Conservation (phyloP, 345 rosid genomes). For the Moringa oleifera region DNA sequence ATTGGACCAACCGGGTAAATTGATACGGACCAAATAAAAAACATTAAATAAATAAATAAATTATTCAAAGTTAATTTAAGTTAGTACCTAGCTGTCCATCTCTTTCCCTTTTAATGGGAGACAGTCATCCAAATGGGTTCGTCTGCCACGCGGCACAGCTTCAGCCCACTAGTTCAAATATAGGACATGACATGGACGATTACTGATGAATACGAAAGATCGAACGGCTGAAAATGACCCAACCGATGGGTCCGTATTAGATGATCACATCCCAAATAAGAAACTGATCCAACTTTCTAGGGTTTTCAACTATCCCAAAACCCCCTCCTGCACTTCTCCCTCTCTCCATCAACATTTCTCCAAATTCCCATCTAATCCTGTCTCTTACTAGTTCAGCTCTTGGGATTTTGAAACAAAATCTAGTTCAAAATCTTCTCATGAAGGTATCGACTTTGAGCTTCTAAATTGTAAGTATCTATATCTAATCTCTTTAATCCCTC, state of each 20-base stretch:
- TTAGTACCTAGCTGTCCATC: too few relatives aligned
- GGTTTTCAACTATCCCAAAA: constrained; percentile 10
- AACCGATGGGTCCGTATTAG: neutral
- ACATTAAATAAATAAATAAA: too few relatives aligned
- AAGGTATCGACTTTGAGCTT: constrained; percentile 5
- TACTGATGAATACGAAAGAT: too few relatives aligned
- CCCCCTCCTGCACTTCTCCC: constrained; percentile 1
- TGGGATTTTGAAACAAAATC: neutral
- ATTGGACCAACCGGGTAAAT: too few relatives aligned
- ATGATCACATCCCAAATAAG: too few relatives aligned
- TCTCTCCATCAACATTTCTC: neutral
- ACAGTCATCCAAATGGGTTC: too few relatives aligned
- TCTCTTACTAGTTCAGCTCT: neutral
- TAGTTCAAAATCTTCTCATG: constrained; percentile 3
- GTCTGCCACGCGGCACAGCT: too few relatives aligned
- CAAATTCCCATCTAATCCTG: neutral
- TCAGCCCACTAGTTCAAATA: too few relatives aligned
- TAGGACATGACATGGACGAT: too few relatives aligned
- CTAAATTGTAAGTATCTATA: constrained; percentile 13
- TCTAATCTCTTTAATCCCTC: neutral
- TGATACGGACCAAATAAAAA: too few relatives aligned
- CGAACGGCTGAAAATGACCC: neutral
- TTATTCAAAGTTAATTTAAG: too few relatives aligned
- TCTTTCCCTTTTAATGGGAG: too few relatives aligned
- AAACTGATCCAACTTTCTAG: constrained; percentile 7